Evolutionary conservation across 2,329 filamentous ascomycete species (phyloP).

Genomic region (Botrytis fabae): DNA sequence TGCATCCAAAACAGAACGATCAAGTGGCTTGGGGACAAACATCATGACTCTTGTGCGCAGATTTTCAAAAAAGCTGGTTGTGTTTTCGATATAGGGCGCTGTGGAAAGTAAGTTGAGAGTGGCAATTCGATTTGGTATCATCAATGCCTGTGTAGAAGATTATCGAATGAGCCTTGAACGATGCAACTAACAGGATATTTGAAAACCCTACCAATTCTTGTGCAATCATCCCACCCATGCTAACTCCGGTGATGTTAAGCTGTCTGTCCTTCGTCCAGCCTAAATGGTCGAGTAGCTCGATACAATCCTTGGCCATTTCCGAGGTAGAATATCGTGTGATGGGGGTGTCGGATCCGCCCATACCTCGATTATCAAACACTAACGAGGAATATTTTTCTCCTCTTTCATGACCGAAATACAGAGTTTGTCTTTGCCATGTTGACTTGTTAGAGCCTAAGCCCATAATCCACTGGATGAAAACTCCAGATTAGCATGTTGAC

Average conservation of each 20-base stretch:
- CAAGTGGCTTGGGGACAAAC: conserved; percentile 69
- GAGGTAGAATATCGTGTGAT: conserved; percentile 75
- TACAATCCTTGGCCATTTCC: conserved; percentile 77
- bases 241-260: conserved; percentile 73
- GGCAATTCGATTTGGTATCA: conserved; percentile 53
- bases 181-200: conserved; percentile 19
- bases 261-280: conserved; percentile 63
- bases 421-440: conserved; percentile 81
- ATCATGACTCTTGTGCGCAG: conserved; percentile 56
- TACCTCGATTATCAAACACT: conserved; percentile 77
- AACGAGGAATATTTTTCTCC: conserved; percentile 69
- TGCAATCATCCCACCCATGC: conserved; percentile 89
- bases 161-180: not conserved
- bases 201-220: conserved; percentile 65
- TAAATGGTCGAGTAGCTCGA: conserved; percentile 69
- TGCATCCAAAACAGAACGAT: conserved; percentile 63
- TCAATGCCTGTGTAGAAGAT: conserved; percentile 43
- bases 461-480: conserved; percentile 66
- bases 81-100: conserved; percentile 60
- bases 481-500: conserved; percentile 25
- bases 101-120: conserved; percentile 63
- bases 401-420: conserved; percentile 74
- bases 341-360: conserved; percentile 78
- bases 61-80: conserved; percentile 63
- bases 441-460: conserved; percentile 69